Evolutionary conservation across 495 filamentous ascomycete genomes (phyloP).

Genomic region (Neurospora terricola): DNA sequence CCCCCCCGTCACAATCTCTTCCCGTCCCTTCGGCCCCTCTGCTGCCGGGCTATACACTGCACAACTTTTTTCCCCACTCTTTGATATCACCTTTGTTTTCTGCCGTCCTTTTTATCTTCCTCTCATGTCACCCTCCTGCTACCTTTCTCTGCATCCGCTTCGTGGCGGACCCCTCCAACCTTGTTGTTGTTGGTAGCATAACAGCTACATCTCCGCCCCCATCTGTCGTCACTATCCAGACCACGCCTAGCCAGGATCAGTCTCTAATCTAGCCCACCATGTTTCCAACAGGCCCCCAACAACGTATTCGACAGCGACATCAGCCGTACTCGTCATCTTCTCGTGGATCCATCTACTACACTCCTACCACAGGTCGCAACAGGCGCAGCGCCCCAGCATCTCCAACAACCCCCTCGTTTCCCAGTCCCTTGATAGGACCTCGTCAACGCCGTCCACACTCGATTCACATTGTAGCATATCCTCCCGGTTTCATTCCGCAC

Average conservation of each 20-base stretch:
- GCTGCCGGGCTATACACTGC: conserved; percentile 9
- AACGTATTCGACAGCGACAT: conserved; percentile 20
- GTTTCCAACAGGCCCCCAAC: conserved; percentile 20
- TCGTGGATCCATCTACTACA: conserved; percentile 32
- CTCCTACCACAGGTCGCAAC: conserved; percentile 25
- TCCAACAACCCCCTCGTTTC: conserved; percentile 21
- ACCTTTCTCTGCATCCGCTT: background rate
- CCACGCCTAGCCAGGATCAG: background rate
- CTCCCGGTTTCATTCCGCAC: conserved; percentile 37
- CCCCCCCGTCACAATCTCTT: conserved; percentile 4
- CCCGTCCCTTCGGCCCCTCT: conserved; percentile 13
- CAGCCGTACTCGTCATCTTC: conserved; percentile 25
- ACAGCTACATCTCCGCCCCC: background rate
- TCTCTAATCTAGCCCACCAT: conserved; percentile 18
- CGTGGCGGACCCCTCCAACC: background rate
- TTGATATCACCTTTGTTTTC: conserved; percentile 5
- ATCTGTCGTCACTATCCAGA: background rate
- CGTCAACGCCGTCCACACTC: conserved; percentile 43
- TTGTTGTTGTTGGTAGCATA: background rate
- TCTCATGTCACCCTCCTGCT: conserved; percentile 1
- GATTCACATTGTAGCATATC: conserved; percentile 47
- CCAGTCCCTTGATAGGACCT: conserved; percentile 39
- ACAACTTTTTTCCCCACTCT: conserved; percentile 12
- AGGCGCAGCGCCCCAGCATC: conserved; percentile 8
- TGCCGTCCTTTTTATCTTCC: background rate